A percentile compares a stretch with the other conserved stretches of the same genome.
Conservation (phyloP, 371 early-diverging fungal genomes). For the Blakeslea trispora region DNA sequence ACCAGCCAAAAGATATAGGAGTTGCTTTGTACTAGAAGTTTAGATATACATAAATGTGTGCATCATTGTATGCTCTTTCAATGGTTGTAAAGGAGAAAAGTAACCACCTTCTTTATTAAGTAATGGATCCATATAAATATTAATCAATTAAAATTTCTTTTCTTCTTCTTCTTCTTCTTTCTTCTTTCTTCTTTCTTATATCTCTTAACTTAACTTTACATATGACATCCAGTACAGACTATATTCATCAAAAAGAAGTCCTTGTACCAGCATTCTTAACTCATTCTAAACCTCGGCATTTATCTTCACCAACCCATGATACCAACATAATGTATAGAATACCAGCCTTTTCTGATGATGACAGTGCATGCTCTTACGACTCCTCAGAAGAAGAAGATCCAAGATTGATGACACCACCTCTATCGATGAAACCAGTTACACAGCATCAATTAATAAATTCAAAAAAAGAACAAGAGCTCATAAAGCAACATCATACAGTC, state of each 20-base stretch:
- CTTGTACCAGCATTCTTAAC: background rate
- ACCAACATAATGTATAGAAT: conserved; percentile 9
- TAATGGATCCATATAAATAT: conserved; percentile 2
- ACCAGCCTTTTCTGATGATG: conserved; percentile 24
- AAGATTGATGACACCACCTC: conserved; percentile 24
- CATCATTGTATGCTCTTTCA: too few relatives aligned
- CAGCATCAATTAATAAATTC: background rate
- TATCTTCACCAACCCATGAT: background rate
- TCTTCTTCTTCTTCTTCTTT: conserved; percentile 8
- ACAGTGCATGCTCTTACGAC: conserved; percentile 27
- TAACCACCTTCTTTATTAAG: too few relatives aligned
- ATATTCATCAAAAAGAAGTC: background rate
- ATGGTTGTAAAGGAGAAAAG: too few relatives aligned
- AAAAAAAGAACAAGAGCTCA: background rate
- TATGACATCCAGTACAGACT: background rate
- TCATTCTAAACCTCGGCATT: conserved; percentile 1
- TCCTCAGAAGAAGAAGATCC: conserved; percentile 18
- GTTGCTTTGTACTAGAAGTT: too few relatives aligned
- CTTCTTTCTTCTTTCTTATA: background rate
- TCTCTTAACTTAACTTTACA: background rate
- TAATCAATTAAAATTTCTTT: conserved; percentile 2
- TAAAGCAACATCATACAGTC: background rate
- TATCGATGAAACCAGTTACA: conserved; percentile 1
- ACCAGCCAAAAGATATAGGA: too few relatives aligned
- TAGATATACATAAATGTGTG: too few relatives aligned